Percentiles rank a stretch among this genome's conserved stretches.
These are phyloP conservation scores for Claviceps humidiphila DNA, from an alignment of 2,329 filamentous ascomycete species.

Conservation along the genomic window DNA sequence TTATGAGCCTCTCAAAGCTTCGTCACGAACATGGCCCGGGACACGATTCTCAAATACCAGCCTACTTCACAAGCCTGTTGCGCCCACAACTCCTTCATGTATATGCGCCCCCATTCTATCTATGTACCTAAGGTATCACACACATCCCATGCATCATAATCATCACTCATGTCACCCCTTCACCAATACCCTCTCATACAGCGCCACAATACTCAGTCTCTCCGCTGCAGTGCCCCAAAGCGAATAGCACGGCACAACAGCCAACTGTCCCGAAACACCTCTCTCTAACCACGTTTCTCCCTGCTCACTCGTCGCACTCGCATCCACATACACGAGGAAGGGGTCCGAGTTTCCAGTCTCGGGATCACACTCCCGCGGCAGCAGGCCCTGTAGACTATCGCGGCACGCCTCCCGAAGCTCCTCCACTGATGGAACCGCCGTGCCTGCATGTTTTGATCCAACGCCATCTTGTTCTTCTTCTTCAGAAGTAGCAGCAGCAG, in stretches of 20 bases:
- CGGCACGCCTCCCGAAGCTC: not conserved
- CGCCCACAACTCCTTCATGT: too few species aligned
- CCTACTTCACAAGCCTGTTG: too few species aligned
- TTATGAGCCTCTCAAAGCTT: too few species aligned
- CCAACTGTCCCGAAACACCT: conserved; percentile 6
- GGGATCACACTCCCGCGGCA: not conserved
- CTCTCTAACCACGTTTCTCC: conserved; percentile 6
- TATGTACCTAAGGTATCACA: not conserved
- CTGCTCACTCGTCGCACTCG: conserved; percentile 6
- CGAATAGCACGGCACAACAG: conserved; percentile 23
- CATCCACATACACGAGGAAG: conserved; percentile 21
- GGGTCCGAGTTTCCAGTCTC: conserved; percentile 8
- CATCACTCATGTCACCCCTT: not conserved
- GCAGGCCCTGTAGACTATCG: not conserved
- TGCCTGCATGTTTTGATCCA: not conserved
- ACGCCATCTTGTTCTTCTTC: not conserved
- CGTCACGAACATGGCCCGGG: too few species aligned
- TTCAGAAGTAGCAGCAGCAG: not conserved
- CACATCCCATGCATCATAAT: not conserved
- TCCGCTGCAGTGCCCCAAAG: conserved; percentile 21
- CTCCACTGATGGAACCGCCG: conserved; percentile 1
- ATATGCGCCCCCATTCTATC: too few species aligned
- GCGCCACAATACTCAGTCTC: conserved; percentile 19
- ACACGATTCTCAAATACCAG: too few species aligned
- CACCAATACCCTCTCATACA: conserved; percentile 15